Conservation (phyloP, 116 monocot species). For the Posidonia oceanica region DNA sequence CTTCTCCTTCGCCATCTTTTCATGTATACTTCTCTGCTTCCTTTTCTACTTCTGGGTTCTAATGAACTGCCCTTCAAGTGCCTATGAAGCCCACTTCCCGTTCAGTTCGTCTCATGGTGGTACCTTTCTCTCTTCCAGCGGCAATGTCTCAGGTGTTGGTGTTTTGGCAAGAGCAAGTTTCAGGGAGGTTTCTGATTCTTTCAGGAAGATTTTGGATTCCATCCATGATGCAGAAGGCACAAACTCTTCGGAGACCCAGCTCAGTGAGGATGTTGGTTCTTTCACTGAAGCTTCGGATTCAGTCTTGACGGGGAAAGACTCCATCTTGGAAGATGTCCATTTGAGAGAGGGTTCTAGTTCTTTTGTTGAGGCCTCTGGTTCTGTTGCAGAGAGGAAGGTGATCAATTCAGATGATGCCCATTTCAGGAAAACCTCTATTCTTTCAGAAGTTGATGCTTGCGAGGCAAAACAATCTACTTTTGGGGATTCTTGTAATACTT, state of each 20-base stretch:
- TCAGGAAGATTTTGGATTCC: not conserved
- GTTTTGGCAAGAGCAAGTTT: not conserved
- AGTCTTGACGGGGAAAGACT: not conserved
- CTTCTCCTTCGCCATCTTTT: conserved; percentile 7
- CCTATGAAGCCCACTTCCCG: not conserved
- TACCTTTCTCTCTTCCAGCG: not conserved
- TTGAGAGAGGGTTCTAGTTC: not conserved
- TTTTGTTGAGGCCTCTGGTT: not conserved
- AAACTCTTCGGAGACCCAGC: not conserved
- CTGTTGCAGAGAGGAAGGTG: not conserved
- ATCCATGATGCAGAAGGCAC: not conserved
- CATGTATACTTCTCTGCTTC: not conserved
- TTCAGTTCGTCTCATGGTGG: conserved; percentile 1
- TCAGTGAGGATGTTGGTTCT: too few relatives aligned
- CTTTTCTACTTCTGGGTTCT: conserved; percentile 6
- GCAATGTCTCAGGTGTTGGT: not conserved
- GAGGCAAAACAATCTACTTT: not conserved
- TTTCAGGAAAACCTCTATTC: not conserved
- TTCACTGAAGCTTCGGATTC: not conserved
- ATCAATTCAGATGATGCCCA: not conserved
- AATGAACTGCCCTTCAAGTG: not conserved
- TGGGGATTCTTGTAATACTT: not conserved
- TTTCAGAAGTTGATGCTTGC: not conserved
- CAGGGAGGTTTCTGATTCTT: not conserved
- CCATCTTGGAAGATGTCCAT: not conserved